Base-by-base conservation (phyloP, 148 eudicot genomes). In the Spergularia bocconei region DNA sequence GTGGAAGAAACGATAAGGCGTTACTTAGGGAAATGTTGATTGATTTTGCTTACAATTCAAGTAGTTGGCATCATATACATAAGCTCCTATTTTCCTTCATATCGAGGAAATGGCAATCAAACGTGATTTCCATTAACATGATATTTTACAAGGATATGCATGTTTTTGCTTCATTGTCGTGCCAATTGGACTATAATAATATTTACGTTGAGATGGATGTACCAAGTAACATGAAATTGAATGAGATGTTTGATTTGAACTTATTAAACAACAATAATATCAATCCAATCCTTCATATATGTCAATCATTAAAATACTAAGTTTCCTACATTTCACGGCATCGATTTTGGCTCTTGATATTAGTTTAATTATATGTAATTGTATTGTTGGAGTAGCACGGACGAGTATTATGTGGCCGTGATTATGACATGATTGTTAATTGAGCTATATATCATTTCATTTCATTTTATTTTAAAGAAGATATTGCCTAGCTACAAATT, bases 81-180 rank as follows among this genome's bases (percentile, higher is more conserved):
- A 25, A 39, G 48, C 29, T 29, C 65, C 71, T 44, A 44, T 44
- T 63, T 63, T 70, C 63, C 68, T 21, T 78, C 48, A 39, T 61
- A 48, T 63, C 63, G 52, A 70, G 55, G 59, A 50, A 77, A 61
- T 51, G 54, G 70, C 25, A 71, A 41, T 39, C 69, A 53, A 78
- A 78, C 65, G 75, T 71, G 71, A 78, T 44, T 78, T 9, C 64
- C 80, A 77, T 77, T 63, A 74, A 11, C 44, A 63, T 14, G 20
- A 29, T 29, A 15, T 10, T 20, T 65, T 19, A 53, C 29, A 53
- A 33, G 41, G 19, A 38, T 57, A 38, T 57, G 73, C 55, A 76
- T 57, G 79, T 67, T 44, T 67, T 23, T 58, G 51, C 14, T 64
- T 65, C 6, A 66, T 78, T 71, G 56, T 75, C 61, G 16, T 65